phyloP scores from a whole-genome alignment of 495 filamentous ascomycete genomes.

The Antarctomyces pellizariae region DNA sequence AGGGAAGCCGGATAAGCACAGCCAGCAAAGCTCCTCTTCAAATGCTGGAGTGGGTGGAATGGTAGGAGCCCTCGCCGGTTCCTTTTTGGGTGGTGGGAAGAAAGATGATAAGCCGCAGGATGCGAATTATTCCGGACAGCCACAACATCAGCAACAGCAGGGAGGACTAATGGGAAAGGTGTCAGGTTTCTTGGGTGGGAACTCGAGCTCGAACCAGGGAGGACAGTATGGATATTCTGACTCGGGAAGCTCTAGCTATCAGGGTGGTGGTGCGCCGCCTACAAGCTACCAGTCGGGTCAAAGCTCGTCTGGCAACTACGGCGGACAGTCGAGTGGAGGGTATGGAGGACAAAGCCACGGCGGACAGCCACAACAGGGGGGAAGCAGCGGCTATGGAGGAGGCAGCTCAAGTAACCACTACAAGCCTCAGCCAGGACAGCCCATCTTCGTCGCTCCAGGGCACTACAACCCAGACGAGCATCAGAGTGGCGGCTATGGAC shows the following conservation, averaged over 20 bases:
- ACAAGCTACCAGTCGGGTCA: neutral
- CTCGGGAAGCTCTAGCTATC: neutral
- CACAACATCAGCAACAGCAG: constrained; percentile 5
- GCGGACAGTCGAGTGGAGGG: neutral
- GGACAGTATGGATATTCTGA: neutral
- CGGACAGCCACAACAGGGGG: constrained; percentile 4
- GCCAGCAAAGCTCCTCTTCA: neutral
- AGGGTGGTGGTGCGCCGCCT: neutral
- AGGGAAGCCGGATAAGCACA: constrained; percentile 1
- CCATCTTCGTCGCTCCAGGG: constrained; percentile 12
- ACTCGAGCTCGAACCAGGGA: constrained; percentile 1
- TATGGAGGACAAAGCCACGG: neutral
- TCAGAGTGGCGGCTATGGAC: constrained; percentile 7
- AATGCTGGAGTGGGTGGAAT: constrained; percentile 7
- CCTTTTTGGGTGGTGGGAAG: constrained; percentile 10
- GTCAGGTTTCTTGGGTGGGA: constrained; percentile 9
- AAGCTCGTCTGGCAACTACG: neutral
- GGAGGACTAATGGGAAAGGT: constrained; percentile 7
- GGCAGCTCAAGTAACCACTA: constrained; percentile 20
- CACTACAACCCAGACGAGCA: constrained; percentile 6
- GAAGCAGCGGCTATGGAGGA: constrained; percentile 16
- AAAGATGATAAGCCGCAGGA: constrained; percentile 6
- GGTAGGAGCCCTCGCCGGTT: constrained; percentile 10
- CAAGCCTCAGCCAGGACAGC: constrained; percentile 25
- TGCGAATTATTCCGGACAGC: constrained; percentile 6